These are phyloP conservation scores for Cystobasidium onofrii DNA, from an alignment of 768 basidiomycete species.

Conservation along the genomic window DNA sequence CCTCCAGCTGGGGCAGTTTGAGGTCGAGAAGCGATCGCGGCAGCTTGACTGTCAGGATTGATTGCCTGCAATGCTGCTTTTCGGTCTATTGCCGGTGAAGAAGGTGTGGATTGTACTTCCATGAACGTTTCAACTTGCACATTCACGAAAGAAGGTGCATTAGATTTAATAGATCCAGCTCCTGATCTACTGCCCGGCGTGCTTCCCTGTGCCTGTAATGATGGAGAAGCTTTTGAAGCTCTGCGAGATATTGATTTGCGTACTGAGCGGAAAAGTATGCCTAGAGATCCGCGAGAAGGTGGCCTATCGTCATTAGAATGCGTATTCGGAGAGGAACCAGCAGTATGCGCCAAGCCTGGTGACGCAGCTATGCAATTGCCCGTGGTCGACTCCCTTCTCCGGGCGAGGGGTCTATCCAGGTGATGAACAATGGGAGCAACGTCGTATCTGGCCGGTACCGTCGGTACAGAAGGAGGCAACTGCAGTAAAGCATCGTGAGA, in stretches of 20 bases:
- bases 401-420: slow-evolving; percentile 2
- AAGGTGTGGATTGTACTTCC: not conserved
- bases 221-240: not conserved
- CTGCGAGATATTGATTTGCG: not conserved
- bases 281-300: not conserved
- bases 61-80: not conserved
- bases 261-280: not conserved
- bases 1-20: not conserved
- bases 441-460: not conserved
- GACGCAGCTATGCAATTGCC: not conserved
- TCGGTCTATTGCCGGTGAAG: not conserved
- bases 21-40: not conserved
- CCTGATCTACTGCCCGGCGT: not conserved
- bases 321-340: not conserved
- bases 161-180: not conserved
- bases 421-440: not conserved
- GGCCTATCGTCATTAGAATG: not conserved
- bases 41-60: not conserved
- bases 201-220: not conserved
- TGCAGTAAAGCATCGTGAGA: no score
- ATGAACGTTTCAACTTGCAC: not conserved
- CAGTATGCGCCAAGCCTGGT: not conserved
- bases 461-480: not conserved
- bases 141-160: not conserved
- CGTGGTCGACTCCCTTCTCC: not conserved